phyloP scores from a whole-genome alignment of 2,329 filamentous ascomycete genomes.

The Colletotrichum gigasporum region DNA sequence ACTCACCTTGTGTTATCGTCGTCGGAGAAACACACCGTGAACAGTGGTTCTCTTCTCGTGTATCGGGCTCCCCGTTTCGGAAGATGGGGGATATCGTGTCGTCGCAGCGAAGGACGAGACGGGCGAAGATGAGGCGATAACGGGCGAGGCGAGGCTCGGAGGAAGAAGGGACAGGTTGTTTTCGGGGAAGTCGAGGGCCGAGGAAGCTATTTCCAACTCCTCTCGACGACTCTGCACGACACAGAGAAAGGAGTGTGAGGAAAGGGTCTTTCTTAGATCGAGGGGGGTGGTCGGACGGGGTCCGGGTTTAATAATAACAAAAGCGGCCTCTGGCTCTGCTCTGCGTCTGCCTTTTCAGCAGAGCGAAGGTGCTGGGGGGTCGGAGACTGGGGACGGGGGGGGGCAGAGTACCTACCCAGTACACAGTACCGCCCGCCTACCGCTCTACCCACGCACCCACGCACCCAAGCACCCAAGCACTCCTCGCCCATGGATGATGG shows the following conservation, averaged over 20 bases:
- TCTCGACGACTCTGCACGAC: constrained; percentile 27
- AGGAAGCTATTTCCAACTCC: constrained; percentile 33
- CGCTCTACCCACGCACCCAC: constrained; percentile 14
- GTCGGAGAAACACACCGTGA: constrained; percentile 2
- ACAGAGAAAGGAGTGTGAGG: constrained; percentile 33
- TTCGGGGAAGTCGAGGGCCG: constrained; percentile 13
- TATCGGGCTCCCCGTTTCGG: neutral
- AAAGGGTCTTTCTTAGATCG: constrained; percentile 29
- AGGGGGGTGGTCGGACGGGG: constrained; percentile 36
- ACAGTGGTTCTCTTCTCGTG: constrained; percentile 17
- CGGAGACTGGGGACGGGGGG: neutral
- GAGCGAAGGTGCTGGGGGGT: neutral
- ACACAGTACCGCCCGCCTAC: no score
- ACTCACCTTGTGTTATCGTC: constrained; percentile 15
- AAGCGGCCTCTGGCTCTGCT: constrained; percentile 18
- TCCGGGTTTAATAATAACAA: constrained; percentile 37
- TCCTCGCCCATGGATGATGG: neutral
- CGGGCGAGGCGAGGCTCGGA: neutral
- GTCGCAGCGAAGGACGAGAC: constrained; percentile 13
- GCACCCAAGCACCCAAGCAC: constrained; percentile 2
- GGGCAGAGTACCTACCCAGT: constrained; percentile 1
- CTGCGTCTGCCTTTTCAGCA: neutral
- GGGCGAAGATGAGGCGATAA: neutral
- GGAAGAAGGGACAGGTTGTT: neutral
- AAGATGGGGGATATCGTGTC: neutral